A percentile compares a stretch with the other conserved stretches of the same genome.
Evolutionary conservation across 1,284 basidiomycete species (phyloP).

Genomic region (Austroboletus rostrupii): DNA sequence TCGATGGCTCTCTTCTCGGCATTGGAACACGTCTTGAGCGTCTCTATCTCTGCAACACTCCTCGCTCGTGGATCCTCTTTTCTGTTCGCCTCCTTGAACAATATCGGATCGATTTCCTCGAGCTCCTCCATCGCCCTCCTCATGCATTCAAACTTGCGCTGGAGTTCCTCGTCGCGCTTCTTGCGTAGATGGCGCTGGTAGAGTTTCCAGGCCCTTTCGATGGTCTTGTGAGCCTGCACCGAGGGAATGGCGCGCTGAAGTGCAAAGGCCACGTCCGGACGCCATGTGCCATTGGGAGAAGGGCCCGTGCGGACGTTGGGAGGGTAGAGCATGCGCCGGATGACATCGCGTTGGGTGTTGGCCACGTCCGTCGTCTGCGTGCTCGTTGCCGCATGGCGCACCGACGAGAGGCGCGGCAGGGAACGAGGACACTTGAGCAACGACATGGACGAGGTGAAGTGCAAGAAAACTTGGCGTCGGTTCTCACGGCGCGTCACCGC

Average conservation of each 20-base stretch:
- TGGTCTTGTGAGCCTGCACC: constrained; percentile 88
- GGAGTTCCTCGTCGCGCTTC: constrained; percentile 59
- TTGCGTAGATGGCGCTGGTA: constrained; percentile 74
- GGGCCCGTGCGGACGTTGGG: constrained; percentile 63
- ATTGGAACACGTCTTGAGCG: constrained; percentile 59
- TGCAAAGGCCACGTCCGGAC: constrained; percentile 66
- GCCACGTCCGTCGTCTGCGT: constrained; percentile 21
- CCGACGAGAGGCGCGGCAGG: constrained; percentile 31
- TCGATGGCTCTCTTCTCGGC: constrained; percentile 71
- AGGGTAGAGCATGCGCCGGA: constrained; percentile 79
- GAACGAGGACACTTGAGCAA: constrained; percentile 19
- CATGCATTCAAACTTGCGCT: constrained; percentile 76
- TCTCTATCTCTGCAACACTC: constrained; percentile 52
- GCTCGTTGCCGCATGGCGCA: constrained; percentile 36
- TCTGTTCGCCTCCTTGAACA: constrained; percentile 75
- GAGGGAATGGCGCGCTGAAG: constrained; percentile 76
- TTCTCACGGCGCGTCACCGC: constrained; percentile 26
- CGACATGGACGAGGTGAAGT: constrained; percentile 13
- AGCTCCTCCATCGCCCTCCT: constrained; percentile 77
- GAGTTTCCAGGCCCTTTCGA: constrained; percentile 88
- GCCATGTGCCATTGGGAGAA: constrained; percentile 78
- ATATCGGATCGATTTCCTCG: constrained; percentile 56
- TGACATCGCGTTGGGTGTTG: constrained; percentile 68
- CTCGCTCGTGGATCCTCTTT: constrained; percentile 69
- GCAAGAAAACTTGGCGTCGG: background rate